A percentile compares a stretch with the other conserved stretches of the same genome.
Evolutionary conservation across 164 flowering plant genomes (phyloP).

Genomic region (Stephania cephalantha): DNA sequence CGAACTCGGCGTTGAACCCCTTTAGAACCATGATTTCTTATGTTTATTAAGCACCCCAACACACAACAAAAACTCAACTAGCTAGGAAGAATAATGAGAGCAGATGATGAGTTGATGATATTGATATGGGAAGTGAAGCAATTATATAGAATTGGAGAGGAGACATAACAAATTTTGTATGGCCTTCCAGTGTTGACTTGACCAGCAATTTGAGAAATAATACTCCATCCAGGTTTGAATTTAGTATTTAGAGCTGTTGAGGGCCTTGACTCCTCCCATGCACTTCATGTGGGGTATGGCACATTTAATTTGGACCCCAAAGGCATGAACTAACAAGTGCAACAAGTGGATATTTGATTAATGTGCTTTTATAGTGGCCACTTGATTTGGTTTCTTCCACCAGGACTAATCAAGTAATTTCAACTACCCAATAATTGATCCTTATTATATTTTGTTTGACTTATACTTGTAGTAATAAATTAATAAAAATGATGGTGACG

Average conservation of each 20-base stretch:
- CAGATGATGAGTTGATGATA: background rate
- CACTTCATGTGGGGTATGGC: background rate
- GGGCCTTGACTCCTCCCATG: background rate
- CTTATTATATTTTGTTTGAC: no score
- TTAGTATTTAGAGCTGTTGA: background rate
- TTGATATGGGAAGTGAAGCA: background rate
- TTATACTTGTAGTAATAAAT: no score
- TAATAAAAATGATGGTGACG: background rate
- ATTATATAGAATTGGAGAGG: background rate
- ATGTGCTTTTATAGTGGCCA: background rate
- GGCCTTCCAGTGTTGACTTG: background rate
- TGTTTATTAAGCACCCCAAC: background rate
- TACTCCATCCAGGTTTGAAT: background rate
- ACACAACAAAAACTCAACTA: background rate
- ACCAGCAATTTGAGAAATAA: background rate
- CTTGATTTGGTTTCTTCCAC: background rate
- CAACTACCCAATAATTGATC: background rate
- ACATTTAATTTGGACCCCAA: background rate
- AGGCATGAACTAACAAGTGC: background rate
- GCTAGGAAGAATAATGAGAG: background rate
- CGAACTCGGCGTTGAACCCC: constrained; percentile 2
- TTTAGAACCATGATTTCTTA: background rate
- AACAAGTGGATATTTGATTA: background rate
- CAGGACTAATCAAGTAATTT: background rate
- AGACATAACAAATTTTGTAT: background rate